Evolutionary conservation across 2,329 filamentous ascomycete species (phyloP), one percentile per base, ranked within the genome.

Genomic region (Fusarium ambrosium): DNA sequence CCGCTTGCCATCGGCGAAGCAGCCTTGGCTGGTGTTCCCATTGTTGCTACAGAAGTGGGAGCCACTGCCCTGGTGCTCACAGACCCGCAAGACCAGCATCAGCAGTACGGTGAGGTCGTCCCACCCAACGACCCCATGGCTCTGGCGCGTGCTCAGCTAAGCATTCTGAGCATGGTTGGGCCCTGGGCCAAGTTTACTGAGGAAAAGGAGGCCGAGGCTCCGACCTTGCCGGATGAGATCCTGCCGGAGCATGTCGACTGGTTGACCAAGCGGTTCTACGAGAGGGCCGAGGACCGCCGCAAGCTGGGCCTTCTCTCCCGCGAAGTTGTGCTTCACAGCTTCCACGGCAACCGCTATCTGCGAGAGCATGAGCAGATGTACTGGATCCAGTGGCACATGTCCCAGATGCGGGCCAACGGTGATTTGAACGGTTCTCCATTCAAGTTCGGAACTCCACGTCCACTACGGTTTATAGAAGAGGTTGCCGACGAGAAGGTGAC

Each of bases 301-400:
- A 67, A 73, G n/a, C 48, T 75, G 4, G 72, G 73, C 4, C 27
- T 69, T 29, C 51, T 75, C 16, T 75, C 73, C 6, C 72, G 72
- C 1, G 51, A 75, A 22, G 69, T 68, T 7, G 73, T 75, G 2
- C 59, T 75, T 4, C 60, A 73, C 43, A 75, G 73, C 36, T 75
- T 75, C 32, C 73, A 75, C 55, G 73, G 72, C 1, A 74, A 62
- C 36, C 70, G 72, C 4, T 75, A 75, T 58, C 61, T 75, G 0
- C 64, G 73, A 6, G 73, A 76, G 14, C 73, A 76, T 36, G 70
- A 76, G 37, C 73, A 75, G 29, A 75, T 76, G 72, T 75, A 75
- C 48, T 76, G 73, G 73, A 63, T 75, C 7, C 73, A 75, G 27
- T 76, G 72, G 72, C 68, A 75, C 7, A 53, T 53, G 48, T 53